phyloP scores from a whole-genome alignment of 768 basidiomycete genomes.

The Suillus weaverae region DNA sequence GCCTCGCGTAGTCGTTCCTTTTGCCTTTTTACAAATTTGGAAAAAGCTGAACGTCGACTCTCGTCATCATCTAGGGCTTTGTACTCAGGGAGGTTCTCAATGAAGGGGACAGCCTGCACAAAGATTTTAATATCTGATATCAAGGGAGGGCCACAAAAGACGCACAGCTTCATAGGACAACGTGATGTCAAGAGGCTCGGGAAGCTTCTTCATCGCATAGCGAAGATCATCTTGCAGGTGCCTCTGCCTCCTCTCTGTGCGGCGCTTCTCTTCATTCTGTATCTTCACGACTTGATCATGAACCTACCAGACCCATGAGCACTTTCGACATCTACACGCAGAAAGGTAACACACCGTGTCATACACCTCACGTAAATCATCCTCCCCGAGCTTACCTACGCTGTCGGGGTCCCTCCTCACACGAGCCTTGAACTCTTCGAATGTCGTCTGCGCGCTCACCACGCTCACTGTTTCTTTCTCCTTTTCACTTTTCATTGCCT shows the following conservation, averaged over 20 bases:
- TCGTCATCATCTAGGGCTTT: constrained; percentile 90
- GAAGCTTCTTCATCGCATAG: constrained; percentile 89
- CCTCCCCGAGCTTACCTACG: constrained; percentile 44
- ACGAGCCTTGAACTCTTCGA: constrained; percentile 60
- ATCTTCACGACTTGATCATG: constrained; percentile 69
- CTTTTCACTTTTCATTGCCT: constrained; percentile 21
- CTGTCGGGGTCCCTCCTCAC: constrained; percentile 59
- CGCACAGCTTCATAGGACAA: constrained; percentile 79
- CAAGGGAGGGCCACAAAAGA: constrained; percentile 7
- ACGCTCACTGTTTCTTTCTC: constrained; percentile 37
- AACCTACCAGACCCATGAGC: constrained; percentile 46
- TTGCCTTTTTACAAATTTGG: constrained; percentile 87
- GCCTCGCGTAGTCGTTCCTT: constrained; percentile 83
- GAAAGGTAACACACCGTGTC: constrained; percentile 50
- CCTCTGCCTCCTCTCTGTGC: constrained; percentile 79
- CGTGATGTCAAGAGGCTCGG: constrained; percentile 76
- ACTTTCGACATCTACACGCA: not conserved
- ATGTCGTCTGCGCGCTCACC: constrained; percentile 58
- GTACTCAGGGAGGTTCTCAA: constrained; percentile 83
- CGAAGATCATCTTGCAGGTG: constrained; percentile 94
- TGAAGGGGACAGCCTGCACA: constrained; percentile 64
- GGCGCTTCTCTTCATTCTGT: constrained; percentile 84
- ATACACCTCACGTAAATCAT: constrained; percentile 60
- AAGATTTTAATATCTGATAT: constrained; percentile 1
- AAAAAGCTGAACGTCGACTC: constrained; percentile 73